Evolutionary conservation across 306 rosid species (phyloP).

Genomic region (Vigna hirtella): DNA sequence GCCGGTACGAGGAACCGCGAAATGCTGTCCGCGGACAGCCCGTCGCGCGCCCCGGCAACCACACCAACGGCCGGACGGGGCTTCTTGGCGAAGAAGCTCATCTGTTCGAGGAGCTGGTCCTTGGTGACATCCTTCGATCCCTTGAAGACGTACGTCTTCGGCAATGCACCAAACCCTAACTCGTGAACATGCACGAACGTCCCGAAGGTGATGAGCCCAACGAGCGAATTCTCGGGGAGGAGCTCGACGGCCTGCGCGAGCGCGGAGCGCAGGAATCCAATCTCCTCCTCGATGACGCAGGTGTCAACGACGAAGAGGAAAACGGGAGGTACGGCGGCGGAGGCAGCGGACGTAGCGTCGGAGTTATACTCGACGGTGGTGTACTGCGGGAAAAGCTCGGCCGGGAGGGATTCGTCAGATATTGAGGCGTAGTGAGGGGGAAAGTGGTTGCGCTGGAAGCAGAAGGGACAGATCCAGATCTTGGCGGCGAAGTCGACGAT

Average conservation of each 20-base stretch:
- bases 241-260: conserved; percentile 80
- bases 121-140: conserved; percentile 82
- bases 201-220: conserved; percentile 85
- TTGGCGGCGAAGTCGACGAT: conserved; percentile 93
- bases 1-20: conserved; percentile 82
- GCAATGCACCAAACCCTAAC: conserved; percentile 74
- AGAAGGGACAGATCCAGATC: conserved; percentile 99
- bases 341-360: conserved; percentile 37
- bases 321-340: conserved; percentile 59
- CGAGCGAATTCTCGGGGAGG: conserved; percentile 84
- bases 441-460: conserved; percentile 91
- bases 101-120: conserved; percentile 89
- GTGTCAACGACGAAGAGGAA: conserved; percentile 88
- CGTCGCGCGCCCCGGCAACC: conserved; percentile 90
- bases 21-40: conserved; percentile 78
- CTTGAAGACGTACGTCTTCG: conserved; percentile 79
- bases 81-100: conserved; percentile 81
- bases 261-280: conserved; percentile 71
- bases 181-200: conserved; percentile 87
- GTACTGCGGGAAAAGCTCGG: conserved; percentile 91
- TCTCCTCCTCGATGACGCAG: conserved; percentile 86
- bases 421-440: conserved; percentile 88
- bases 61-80: conserved; percentile 81
- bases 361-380: conserved; percentile 78
- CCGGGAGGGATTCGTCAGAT: conserved; percentile 89